Conservation (phyloP, 805 yeast species). For the Saturnispora diversa region DNA sequence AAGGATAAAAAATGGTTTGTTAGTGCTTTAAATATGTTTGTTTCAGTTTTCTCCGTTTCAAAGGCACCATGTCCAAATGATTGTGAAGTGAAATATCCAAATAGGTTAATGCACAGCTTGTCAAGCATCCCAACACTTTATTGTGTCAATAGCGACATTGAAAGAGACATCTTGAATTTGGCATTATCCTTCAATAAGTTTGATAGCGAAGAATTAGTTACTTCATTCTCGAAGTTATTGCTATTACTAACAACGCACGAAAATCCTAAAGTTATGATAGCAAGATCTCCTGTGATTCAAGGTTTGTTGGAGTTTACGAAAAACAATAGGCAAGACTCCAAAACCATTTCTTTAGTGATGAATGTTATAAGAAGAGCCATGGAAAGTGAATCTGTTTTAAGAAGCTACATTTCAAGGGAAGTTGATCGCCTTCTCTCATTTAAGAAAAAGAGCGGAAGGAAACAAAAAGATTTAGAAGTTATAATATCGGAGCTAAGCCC, state of each 20-base stretch:
- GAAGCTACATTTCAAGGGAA: constrained; percentile 43
- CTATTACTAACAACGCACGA: constrained; percentile 37
- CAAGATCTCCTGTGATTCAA: constrained; percentile 29
- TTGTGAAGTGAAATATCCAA: constrained; percentile 24
- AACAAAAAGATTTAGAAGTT: constrained; percentile 33
- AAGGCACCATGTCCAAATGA: constrained; percentile 45
- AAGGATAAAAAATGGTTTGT: constrained; percentile 50
- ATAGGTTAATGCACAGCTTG: constrained; percentile 9
- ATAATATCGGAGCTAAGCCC: constrained; percentile 44
- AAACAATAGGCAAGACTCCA: constrained; percentile 29
- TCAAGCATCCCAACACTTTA: constrained; percentile 17
- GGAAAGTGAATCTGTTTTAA: constrained; percentile 49
- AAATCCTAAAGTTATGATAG: background rate
- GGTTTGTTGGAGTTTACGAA: constrained; percentile 39
- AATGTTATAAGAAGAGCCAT: constrained; percentile 59
- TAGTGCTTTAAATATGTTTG: constrained; percentile 46
- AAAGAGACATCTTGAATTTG: constrained; percentile 34
- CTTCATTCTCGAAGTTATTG: constrained; percentile 47
- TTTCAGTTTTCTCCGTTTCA: constrained; percentile 44
- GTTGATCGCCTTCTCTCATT: constrained; percentile 34
- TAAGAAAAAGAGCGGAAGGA: constrained; percentile 16
- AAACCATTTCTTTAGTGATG: constrained; percentile 41
- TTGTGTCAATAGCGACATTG: constrained; percentile 19
- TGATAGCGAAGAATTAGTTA: constrained; percentile 39
- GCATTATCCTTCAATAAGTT: constrained; percentile 37